Conservation (phyloP, 2,329 filamentous ascomycete species). For the Dactylellina leptospora region DNA sequence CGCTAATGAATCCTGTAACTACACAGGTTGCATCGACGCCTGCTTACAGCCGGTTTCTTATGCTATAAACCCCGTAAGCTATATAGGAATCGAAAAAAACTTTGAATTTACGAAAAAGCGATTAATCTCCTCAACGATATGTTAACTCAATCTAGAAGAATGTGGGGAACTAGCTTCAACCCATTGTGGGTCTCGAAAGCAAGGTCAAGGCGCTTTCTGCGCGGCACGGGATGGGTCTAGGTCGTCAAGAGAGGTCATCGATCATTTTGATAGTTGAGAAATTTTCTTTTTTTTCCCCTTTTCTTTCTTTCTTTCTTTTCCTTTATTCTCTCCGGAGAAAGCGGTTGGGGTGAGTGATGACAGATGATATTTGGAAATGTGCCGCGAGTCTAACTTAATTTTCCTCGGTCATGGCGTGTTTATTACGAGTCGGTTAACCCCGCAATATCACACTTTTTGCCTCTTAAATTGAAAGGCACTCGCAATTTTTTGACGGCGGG, state of each 20-base stretch:
- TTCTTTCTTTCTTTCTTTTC: no score
- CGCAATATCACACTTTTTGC: conserved; percentile 31
- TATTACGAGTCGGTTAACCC: conserved; percentile 29
- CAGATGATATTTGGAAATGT: conserved; percentile 18
- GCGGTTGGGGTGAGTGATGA: conserved; percentile 29
- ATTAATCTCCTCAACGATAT: not conserved
- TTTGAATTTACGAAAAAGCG: not conserved
- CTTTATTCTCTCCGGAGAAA: conserved; percentile 4
- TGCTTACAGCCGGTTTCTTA: conserved; percentile 4
- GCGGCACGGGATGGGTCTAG: conserved; percentile 32
- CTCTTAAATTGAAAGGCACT: not conserved
- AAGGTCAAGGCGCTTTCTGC: conserved; percentile 16
- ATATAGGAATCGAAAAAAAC: not conserved
- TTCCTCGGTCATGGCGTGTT: conserved; percentile 6
- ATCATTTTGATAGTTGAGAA: conserved; percentile 32
- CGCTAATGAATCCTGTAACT: no score
- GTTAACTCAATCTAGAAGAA: conserved; percentile 28
- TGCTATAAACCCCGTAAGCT: not conserved
- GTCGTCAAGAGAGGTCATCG: conserved; percentile 21
- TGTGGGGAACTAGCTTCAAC: conserved; percentile 29
- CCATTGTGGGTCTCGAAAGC: conserved; percentile 32
- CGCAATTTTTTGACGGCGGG: conserved; percentile 13
- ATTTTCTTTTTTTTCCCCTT: no score
- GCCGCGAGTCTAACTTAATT: not conserved
- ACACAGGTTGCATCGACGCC: conserved; percentile 9